Conservation (phyloP, 495 filamentous ascomycete species). For the Hapsidospora chrysogenum region DNA sequence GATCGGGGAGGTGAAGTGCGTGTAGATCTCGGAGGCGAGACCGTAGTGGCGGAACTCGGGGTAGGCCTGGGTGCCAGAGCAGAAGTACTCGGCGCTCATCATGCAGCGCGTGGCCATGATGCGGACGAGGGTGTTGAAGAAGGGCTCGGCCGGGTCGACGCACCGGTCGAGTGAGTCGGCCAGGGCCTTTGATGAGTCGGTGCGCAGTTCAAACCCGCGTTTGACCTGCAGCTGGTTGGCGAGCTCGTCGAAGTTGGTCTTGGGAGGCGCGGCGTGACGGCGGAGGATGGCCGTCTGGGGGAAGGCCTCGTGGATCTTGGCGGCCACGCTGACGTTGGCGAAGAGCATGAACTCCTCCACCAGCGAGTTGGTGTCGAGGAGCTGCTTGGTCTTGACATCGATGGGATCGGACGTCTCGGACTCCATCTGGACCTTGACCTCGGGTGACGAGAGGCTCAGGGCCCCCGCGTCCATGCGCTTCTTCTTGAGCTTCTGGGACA, state of each 20-base stretch:
- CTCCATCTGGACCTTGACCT: constrained; percentile 86
- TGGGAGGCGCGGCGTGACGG: constrained; percentile 79
- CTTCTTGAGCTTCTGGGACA: constrained; percentile 87
- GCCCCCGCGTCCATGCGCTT: constrained; percentile 94
- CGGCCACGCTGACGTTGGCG: constrained; percentile 85
- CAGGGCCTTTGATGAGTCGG: constrained; percentile 74
- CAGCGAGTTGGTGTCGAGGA: constrained; percentile 90
- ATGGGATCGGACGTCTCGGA: constrained; percentile 91
- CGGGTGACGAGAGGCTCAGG: constrained; percentile 83
- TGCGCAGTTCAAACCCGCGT: constrained; percentile 56
- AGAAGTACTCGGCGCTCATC: constrained; percentile 98
- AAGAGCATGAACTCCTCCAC: constrained; percentile 99
- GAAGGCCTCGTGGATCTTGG: constrained; percentile 74
- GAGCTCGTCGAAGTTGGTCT: constrained; percentile 90
- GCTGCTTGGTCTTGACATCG: constrained; percentile 86
- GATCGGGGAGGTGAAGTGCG: constrained; percentile 95
- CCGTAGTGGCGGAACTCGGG: constrained; percentile 95
- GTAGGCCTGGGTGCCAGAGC: constrained; percentile 77
- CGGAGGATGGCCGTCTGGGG: constrained; percentile 90
- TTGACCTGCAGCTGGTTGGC: constrained; percentile 76
- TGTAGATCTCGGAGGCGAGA: constrained; percentile 90
- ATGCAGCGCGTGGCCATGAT: constrained; percentile 97
- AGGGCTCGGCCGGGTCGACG: constrained; percentile 67
- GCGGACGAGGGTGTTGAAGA: constrained; percentile 95
- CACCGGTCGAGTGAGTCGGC: constrained; percentile 82